Evolutionary conservation across 495 filamentous ascomycete species (phyloP).

Genomic region (Thermochaetoides thermophila): DNA sequence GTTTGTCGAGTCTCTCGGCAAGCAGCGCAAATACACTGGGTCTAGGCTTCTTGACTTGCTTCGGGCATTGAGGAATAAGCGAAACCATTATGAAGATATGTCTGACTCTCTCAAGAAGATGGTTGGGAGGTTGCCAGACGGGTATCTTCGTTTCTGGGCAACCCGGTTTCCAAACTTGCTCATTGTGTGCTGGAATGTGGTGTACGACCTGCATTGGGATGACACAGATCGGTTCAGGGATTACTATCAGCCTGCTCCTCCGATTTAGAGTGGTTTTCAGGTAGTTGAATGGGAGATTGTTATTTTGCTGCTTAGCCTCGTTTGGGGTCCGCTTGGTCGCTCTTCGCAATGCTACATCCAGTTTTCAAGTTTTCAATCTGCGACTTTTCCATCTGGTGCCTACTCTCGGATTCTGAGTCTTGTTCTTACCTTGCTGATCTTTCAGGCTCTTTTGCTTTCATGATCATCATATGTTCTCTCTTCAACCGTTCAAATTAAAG

Average conservation of each 20-base stretch:
- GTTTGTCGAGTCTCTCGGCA: constrained; percentile 76
- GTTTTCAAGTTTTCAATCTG: no score
- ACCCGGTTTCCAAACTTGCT: constrained; percentile 66
- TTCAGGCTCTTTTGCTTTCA: no score
- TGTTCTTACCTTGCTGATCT: no score
- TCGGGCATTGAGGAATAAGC: constrained; percentile 87
- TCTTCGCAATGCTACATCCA: no score
- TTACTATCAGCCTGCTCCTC: constrained; percentile 39
- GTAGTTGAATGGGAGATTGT: no score
- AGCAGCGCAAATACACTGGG: constrained; percentile 90
- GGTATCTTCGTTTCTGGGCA: constrained; percentile 81
- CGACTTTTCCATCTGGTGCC: no score
- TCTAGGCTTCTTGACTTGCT: constrained; percentile 70
- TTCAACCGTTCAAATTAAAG: no score
- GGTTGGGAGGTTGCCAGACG: constrained; percentile 68
- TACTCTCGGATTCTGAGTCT: no score
- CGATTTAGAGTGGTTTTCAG: no score
- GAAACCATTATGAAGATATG: constrained; percentile 88
- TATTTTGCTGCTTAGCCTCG: no score
- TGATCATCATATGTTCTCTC: no score
- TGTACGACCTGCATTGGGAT: constrained; percentile 50
- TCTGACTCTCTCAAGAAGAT: constrained; percentile 59
- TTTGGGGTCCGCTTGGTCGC: no score
- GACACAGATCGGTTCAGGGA: constrained; percentile 58
- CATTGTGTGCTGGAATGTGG: constrained; percentile 62